phyloP scores from a whole-genome alignment of 176 grass and related monocot genomes.

The Zizania latifolia region DNA sequence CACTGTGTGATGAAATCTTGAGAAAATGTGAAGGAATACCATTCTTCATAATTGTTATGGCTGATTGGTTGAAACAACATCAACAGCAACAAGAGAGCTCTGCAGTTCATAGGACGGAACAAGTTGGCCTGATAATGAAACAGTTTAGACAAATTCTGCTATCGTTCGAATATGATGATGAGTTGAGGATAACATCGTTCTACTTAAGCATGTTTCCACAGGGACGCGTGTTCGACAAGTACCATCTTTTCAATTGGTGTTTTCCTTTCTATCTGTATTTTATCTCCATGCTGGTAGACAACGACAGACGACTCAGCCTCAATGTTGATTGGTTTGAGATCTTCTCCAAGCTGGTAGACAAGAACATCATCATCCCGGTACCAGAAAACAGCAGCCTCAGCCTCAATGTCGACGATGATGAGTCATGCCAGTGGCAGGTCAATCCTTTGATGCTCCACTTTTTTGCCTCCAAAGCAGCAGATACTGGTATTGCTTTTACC shows the following conservation, averaged over 20 bases:
- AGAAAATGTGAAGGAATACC: slow-evolving; percentile 20
- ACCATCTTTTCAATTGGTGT: background rate
- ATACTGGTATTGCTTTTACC: no score
- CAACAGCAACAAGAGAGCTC: background rate
- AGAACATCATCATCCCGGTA: background rate
- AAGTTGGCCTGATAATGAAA: no score
- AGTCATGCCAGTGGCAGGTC: no score
- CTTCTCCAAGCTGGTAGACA: background rate
- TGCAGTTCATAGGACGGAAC: background rate
- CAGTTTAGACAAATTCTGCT: no score
- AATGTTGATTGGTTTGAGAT: no score
- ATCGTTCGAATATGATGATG: no score
- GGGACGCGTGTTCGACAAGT: background rate
- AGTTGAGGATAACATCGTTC: background rate
- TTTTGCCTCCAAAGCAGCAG: no score
- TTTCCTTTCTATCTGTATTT: no score
- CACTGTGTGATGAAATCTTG: background rate
- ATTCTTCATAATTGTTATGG: background rate
- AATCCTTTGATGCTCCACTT: no score
- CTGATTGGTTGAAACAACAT: background rate
- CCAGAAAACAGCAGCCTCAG: background rate
- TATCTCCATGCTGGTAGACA: no score
- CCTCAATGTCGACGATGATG: no score
- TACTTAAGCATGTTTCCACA: background rate
- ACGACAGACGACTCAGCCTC: no score